Conservation (phyloP, 805 yeast genomes). For the Blastobotrys attinorum region DNA sequence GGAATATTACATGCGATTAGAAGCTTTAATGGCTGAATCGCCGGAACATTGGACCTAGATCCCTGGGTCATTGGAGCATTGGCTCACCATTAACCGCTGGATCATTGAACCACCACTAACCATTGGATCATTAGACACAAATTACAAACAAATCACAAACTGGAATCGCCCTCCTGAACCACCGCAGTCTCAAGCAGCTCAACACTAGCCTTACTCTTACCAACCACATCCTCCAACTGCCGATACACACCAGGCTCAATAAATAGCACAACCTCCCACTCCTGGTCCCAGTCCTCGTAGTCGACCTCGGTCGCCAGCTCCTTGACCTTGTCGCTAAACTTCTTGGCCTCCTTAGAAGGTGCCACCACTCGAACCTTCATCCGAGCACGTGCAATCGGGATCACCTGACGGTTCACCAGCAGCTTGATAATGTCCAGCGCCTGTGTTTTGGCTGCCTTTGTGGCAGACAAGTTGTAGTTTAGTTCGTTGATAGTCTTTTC, state of each 20-base stretch:
- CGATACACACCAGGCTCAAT: conserved; percentile 84
- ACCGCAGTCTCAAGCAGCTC: conserved; percentile 90
- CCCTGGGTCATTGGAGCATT: too few relatives aligned
- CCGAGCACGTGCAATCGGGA: conserved; percentile 90
- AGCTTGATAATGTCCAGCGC: conserved; percentile 86
- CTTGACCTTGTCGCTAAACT: conserved; percentile 36
- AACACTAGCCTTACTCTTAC: conserved; percentile 53
- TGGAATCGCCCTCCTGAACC: conserved; percentile 22
- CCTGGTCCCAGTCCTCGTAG: conserved; percentile 33
- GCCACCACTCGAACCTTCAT: conserved; percentile 76
- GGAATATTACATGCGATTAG: too few relatives aligned
- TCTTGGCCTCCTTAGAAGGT: conserved; percentile 44
- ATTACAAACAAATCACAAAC: neutral
- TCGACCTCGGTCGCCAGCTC: conserved; percentile 38
- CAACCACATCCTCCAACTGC: conserved; percentile 53
- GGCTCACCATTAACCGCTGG: too few relatives aligned
- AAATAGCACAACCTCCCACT: conserved; percentile 54
- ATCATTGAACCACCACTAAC: too few relatives aligned
- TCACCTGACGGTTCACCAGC: conserved; percentile 67
- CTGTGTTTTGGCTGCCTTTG: conserved; percentile 73
- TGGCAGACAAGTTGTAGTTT: conserved; percentile 69
- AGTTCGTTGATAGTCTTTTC: conserved; percentile 72
- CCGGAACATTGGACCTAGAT: too few relatives aligned
- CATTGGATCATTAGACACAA: too few relatives aligned
- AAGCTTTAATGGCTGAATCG: too few relatives aligned